Base-by-base conservation (phyloP, 2,329 filamentous ascomycete species). In the Akanthomyces lecanii region DNA sequence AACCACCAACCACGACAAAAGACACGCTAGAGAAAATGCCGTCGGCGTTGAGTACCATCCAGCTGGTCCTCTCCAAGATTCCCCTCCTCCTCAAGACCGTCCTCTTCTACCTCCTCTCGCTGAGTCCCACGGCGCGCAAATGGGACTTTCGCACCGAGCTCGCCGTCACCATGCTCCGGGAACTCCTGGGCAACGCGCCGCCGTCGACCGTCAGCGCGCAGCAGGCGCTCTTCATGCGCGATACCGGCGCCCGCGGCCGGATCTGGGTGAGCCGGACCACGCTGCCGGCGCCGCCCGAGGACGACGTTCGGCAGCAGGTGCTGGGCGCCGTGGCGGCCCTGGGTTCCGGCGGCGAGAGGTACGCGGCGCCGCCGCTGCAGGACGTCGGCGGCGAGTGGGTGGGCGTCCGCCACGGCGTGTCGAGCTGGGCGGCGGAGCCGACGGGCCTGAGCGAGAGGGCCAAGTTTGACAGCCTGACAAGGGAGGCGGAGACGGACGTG, bases 251-350 rank as follows among this genome's bases (percentile, higher is more conserved):
- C 67, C 89, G 89, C 70, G 88, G 89, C 4, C 82, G 82, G 38
- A 82, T 90, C 66, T 92, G 89, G 89, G 80, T 90, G 12, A 85
- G 83, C 56, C 87, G 85, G 63, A 80, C 84, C 5, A 82, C 78
- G 0, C 74, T 89, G 14, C 78, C 81, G 0, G 76, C 76, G 5
- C 86, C 84, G 1, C 72, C 79, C 67, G 81, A 70, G 71, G 63
- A 62, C 48, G 63, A 59, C 28, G 38, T 63, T n/a, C 30, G 38
- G 18, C 33, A 30, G 40, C 54, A 45, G 30, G 7, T 63, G 21
- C 16, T 28, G 23, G 18, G 3, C 11, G 48, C 55, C 36, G n/a
- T 63, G 12, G 50, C 44, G 8, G 55, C 55, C 8, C 53, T 58
- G n/a, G 61, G 61, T 28, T 18, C 18, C 5, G 33, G 54, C 25